Conservation (phyloP, 306 rosid genomes). For the Cicer chorassanicum region DNA sequence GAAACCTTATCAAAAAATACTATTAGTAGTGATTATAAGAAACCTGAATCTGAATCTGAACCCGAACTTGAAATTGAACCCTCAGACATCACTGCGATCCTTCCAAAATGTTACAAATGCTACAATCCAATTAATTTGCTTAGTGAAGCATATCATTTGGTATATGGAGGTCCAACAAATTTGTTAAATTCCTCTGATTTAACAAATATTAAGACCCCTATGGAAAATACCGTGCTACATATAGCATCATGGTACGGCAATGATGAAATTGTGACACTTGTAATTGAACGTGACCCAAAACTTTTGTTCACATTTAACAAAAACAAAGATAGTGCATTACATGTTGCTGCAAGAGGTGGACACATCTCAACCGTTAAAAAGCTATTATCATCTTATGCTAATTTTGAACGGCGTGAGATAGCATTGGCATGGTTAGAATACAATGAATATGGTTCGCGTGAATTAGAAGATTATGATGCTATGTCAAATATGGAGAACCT, state of each 20-base stretch:
- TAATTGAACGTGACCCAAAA: neutral
- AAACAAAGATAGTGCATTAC: conserved; percentile 16
- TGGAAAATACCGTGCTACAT: neutral
- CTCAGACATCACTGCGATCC: neutral
- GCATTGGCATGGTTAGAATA: neutral
- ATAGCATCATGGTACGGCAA: neutral
- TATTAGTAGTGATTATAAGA: neutral
- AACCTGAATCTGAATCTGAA: neutral
- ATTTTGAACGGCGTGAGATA: neutral
- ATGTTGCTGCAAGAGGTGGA: conserved; percentile 40
- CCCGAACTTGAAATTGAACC: neutral
- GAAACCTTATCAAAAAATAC: neutral
- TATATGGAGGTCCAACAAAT: neutral
- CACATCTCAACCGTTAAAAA: neutral
- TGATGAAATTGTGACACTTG: neutral
- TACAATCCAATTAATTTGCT: neutral
- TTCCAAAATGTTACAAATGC: neutral
- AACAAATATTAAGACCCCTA: neutral
- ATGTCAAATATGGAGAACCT: neutral
- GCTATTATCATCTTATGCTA: neutral
- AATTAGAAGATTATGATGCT: neutral
- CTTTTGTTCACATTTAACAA: neutral
- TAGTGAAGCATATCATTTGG: conserved; percentile 2
- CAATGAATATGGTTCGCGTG: too few relatives aligned
- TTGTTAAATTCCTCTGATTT: neutral